A percentile compares a stretch with the other conserved stretches of the same genome.
Evolutionary conservation across 371 early-diverging fungal species (phyloP).

Genomic region (Syncephalastrum sp.): DNA sequence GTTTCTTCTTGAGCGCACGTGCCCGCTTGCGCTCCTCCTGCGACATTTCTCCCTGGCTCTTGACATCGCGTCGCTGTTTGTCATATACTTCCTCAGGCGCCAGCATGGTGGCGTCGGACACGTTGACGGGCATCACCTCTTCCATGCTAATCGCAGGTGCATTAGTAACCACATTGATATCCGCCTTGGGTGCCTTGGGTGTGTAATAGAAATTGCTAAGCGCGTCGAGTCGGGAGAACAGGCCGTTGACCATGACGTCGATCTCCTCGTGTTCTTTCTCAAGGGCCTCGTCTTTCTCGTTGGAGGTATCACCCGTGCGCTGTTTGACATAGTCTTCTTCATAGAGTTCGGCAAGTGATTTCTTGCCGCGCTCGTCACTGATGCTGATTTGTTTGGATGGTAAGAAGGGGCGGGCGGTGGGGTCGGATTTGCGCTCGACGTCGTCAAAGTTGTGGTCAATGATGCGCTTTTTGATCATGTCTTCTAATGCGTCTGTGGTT

Average conservation of each 20-base stretch:
- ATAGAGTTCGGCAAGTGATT: constrained; percentile 89
- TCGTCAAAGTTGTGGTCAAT: constrained; percentile 84
- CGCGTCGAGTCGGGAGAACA: constrained; percentile 85
- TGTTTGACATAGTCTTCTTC: constrained; percentile 85
- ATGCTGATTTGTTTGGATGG: constrained; percentile 81
- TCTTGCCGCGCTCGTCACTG: constrained; percentile 78
- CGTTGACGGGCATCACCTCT: constrained; percentile 89
- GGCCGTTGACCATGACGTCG: constrained; percentile 64
- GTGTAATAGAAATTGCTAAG: constrained; percentile 92
- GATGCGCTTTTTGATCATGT: constrained; percentile 91
- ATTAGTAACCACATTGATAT: constrained; percentile 77
- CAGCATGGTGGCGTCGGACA: constrained; percentile 77
- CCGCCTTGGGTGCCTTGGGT: constrained; percentile 75
- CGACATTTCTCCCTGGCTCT: constrained; percentile 73
- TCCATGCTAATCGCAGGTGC: constrained; percentile 93
- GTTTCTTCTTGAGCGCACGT: constrained; percentile 67
- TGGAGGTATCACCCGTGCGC: constrained; percentile 55
- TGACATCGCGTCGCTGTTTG: constrained; percentile 61
- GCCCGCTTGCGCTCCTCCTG: constrained; percentile 70
- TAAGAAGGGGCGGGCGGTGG: constrained; percentile 67
- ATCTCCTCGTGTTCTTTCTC: constrained; percentile 82
- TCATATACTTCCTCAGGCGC: constrained; percentile 92
- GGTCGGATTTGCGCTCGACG: constrained; percentile 82
- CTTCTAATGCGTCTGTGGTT: constrained; percentile 84
- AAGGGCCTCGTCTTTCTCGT: constrained; percentile 72